A percentile compares a stretch with the other conserved stretches of the same genome.
These are phyloP conservation scores for Macrophomina tecta DNA, from an alignment of 2,329 filamentous ascomycete species.

Conservation along the genomic window DNA sequence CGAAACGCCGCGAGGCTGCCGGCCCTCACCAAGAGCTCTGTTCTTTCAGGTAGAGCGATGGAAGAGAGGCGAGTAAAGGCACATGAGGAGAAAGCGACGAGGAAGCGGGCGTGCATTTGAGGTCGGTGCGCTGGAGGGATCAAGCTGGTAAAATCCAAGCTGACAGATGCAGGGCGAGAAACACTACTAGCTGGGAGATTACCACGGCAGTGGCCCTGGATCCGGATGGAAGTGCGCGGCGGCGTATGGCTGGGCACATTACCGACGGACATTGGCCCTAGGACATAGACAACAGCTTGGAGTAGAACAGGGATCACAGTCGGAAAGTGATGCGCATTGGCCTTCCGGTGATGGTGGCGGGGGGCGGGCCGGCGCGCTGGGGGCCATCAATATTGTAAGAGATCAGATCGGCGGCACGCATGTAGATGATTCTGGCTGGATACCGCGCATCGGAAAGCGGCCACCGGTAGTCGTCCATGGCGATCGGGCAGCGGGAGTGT, in stretches of 20 bases:
- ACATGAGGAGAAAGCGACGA: neutral
- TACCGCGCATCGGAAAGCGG: neutral
- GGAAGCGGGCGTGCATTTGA: neutral
- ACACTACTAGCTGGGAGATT: neutral
- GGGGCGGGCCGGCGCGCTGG: too few relatives aligned
- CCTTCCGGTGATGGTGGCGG: too few relatives aligned
- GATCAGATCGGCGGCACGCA: neutral
- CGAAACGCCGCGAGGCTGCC: slow-evolving; percentile 1
- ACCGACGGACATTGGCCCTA: neutral
- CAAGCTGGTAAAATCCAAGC: neutral
- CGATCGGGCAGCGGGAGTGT: neutral
- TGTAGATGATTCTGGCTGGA: too few relatives aligned
- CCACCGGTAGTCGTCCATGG: neutral
- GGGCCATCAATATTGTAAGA: too few relatives aligned
- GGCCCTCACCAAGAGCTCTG: neutral
- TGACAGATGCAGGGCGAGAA: neutral
- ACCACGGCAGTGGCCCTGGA: neutral
- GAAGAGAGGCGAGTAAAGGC: neutral
- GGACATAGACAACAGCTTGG: too few relatives aligned
- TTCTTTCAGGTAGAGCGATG: neutral
- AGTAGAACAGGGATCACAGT: too few relatives aligned
- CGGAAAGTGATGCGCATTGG: too few relatives aligned
- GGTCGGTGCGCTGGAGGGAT: slow-evolving; percentile 11
- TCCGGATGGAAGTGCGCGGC: neutral
- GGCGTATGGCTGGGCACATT: neutral